Percentiles rank a stretch among this genome's conserved stretches.
Evolutionary conservation across 805 yeast species (phyloP).

Genomic region (Pichia eremophila): DNA sequence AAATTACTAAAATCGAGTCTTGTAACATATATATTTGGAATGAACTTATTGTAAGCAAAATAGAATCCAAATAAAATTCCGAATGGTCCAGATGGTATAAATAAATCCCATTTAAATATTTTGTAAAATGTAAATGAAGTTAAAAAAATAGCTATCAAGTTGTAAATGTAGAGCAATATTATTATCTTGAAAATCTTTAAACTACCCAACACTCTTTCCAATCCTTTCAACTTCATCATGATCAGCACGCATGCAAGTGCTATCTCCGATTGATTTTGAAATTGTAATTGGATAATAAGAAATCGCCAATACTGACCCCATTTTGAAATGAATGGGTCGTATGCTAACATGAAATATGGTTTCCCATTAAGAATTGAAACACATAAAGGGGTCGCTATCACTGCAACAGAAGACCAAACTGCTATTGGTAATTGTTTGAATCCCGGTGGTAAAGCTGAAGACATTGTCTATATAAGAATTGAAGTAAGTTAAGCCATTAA

Average conservation of each 20-base stretch:
- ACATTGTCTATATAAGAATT: background rate
- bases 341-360: conserved; percentile 32
- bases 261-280: conserved; percentile 52
- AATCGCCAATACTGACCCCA: conserved; percentile 54
- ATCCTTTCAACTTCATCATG: conserved; percentile 41
- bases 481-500: too few species aligned
- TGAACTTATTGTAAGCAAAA: conserved; percentile 30
- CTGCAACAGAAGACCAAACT: conserved; percentile 25
- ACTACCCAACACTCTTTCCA: conserved; percentile 53
- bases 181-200: conserved; percentile 41
- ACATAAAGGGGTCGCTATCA: conserved; percentile 31
- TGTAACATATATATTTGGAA: conserved; percentile 33
- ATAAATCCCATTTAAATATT: conserved; percentile 30
- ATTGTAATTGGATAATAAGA: conserved; percentile 39
- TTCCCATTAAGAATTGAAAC: conserved; percentile 37
- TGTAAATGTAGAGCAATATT: conserved; percentile 37
- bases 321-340: conserved; percentile 45
- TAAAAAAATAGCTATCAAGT: conserved; percentile 29
- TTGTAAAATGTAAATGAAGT: conserved; percentile 25
- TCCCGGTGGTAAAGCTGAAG: conserved; percentile 21
- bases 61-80: conserved; percentile 31
- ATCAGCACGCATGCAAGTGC: conserved; percentile 34
- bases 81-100: conserved; percentile 36
- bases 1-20: conserved; percentile 27
- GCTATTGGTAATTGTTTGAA: conserved; percentile 32